Evolutionary conservation across 352 stramenopile genomes (phyloP).

Genomic region (Sclerospora graminicola): DNA sequence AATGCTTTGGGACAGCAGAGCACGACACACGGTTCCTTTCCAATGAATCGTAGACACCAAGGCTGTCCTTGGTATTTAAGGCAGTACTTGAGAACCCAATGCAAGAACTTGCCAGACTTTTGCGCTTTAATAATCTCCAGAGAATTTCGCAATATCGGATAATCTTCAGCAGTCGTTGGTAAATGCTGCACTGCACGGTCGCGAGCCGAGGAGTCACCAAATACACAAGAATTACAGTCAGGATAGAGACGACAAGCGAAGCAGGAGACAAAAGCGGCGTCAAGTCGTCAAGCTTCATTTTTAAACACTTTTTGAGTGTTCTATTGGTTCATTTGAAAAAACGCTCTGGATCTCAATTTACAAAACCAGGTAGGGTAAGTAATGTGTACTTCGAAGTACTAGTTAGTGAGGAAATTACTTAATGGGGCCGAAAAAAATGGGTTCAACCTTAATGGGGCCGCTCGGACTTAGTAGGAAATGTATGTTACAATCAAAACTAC

Average conservation of each 20-base stretch:
- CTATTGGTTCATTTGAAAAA: too few relatives aligned
- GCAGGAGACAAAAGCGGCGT: conserved; percentile 6
- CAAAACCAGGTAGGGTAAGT: too few relatives aligned
- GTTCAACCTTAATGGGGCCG: too few relatives aligned
- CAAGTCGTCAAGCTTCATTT: conserved; percentile 13
- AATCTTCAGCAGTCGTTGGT: conserved; percentile 22
- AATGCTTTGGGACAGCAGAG: conserved; percentile 34
- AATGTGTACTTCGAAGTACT: too few relatives aligned
- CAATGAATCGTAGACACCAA: conserved; percentile 31
- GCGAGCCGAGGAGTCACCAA: conserved; percentile 13
- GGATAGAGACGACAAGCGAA: conserved; percentile 9
- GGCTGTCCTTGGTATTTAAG: conserved; percentile 25
- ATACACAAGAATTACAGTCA: conserved; percentile 23
- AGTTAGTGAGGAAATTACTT: too few relatives aligned
- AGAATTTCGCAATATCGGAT: conserved; percentile 39
- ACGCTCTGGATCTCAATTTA: too few relatives aligned
- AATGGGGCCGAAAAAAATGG: too few relatives aligned
- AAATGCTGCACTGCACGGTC: conserved; percentile 26
- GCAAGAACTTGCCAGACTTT: conserved; percentile 25
- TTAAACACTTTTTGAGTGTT: too few relatives aligned
- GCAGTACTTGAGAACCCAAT: conserved; percentile 47
- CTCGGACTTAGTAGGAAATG: too few relatives aligned
- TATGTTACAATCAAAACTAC: too few relatives aligned
- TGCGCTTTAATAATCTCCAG: conserved; percentile 36
- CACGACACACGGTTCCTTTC: conserved; percentile 27